A percentile compares a stretch with the other conserved stretches of the same genome.
Conservation (phyloP, 306 rosid species). For the Dryas drummondii region DNA sequence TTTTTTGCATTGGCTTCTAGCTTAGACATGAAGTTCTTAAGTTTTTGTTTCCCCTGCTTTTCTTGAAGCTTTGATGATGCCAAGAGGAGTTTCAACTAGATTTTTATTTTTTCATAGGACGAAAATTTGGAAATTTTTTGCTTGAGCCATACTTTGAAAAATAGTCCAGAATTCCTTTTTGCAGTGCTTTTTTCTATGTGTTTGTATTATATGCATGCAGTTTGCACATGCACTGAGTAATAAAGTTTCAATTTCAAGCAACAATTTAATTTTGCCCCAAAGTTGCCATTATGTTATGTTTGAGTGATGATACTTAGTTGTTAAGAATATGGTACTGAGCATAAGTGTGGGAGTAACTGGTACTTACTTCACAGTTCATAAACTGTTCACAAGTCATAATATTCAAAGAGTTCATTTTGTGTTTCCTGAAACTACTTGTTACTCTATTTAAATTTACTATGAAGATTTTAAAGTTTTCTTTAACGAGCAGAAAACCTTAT, state of each 20-base stretch:
- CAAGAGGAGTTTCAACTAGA: conserved; percentile 4
- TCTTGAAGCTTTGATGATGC: background rate
- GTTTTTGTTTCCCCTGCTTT: background rate
- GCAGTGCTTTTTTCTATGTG: background rate
- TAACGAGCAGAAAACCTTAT: background rate
- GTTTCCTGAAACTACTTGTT: background rate
- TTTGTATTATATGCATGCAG: background rate
- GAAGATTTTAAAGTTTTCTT: background rate
- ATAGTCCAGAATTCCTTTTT: background rate
- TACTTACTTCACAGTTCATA: background rate
- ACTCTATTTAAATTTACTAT: background rate
- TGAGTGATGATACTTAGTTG: background rate
- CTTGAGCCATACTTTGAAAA: background rate
- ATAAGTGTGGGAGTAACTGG: background rate
- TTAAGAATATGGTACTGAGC: background rate
- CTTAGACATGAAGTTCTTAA: background rate
- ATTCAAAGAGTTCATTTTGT: background rate
- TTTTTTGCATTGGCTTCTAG: background rate
- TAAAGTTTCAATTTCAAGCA: background rate
- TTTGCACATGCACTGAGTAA: background rate
- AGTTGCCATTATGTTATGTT: background rate
- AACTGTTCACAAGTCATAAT: background rate
- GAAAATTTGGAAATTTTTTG: background rate
- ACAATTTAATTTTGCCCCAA: background rate
- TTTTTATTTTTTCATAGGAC: background rate